These are phyloP conservation scores for Lactarius deliciosus DNA, from an alignment of 768 basidiomycete genomes.

Conservation along the genomic window DNA sequence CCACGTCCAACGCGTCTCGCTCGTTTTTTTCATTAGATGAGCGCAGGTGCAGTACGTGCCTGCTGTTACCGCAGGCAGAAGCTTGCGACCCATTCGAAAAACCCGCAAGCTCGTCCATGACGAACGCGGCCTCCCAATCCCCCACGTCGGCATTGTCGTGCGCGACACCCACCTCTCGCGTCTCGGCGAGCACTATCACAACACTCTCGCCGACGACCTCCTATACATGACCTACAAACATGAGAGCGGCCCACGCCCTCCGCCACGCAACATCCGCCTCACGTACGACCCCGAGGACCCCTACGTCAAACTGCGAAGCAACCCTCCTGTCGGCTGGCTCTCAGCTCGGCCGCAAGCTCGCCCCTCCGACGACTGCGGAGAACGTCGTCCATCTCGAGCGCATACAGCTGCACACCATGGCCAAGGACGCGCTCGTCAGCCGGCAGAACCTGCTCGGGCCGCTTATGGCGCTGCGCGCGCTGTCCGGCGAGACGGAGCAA, in stretches of 20 bases:
- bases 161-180: slow-evolving; percentile 74
- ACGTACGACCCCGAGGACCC: slow-evolving; percentile 77
- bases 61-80: slow-evolving; percentile 1
- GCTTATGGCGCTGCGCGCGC: slow-evolving; percentile 82
- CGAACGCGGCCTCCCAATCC: slow-evolving; percentile 64
- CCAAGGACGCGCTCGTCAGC: slow-evolving; percentile 73
- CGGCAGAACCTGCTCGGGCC: slow-evolving; percentile 76
- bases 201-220: slow-evolving; percentile 79
- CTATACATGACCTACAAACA: slow-evolving; percentile 96
- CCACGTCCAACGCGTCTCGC: not conserved
- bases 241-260: slow-evolving; percentile 52
- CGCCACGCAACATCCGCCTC: slow-evolving; percentile 58
- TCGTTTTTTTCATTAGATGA: too few relatives aligned
- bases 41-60: slow-evolving; percentile 13
- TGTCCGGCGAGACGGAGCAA: slow-evolving; percentile 78
- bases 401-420: slow-evolving; percentile 84
- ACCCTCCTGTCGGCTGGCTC: slow-evolving; percentile 72
- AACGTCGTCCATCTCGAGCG: slow-evolving; percentile 77
- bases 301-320: slow-evolving; percentile 75
- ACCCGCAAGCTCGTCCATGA: slow-evolving; percentile 43
- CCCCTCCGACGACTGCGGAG: slow-evolving; percentile 63
- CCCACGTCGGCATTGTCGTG: slow-evolving; percentile 62
- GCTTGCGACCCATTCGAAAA: slow-evolving; percentile 19
- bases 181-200: slow-evolving; percentile 80
- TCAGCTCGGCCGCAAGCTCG: slow-evolving; percentile 62